Conservation (phyloP, 768 basidiomycete species). For the Mycena belliarum region DNA sequence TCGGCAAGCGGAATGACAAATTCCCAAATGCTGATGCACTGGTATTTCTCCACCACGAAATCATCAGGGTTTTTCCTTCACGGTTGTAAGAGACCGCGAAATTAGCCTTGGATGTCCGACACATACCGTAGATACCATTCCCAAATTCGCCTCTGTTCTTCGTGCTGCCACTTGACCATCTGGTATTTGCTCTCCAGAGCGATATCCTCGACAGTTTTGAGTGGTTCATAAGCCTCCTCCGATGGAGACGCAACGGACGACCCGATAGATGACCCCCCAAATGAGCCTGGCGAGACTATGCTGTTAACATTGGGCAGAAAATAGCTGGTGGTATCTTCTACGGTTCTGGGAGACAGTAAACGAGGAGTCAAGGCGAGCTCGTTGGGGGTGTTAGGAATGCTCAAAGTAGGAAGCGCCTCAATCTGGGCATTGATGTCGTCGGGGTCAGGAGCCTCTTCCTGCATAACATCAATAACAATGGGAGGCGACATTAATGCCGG, state of each 20-base stretch:
- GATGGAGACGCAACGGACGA: conserved; percentile 29
- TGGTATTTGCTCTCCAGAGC: conserved; percentile 70
- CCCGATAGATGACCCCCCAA: conserved; percentile 20
- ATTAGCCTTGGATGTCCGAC: background rate
- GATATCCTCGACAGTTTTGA: conserved; percentile 73
- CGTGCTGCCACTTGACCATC: conserved; percentile 75
- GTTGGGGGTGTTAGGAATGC: conserved; percentile 31
- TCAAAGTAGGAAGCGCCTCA: conserved; percentile 39
- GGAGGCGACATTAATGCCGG: conserved; percentile 15
- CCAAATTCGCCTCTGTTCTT: conserved; percentile 89
- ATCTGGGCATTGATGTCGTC: conserved; percentile 70
- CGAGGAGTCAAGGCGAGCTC: conserved; percentile 13
- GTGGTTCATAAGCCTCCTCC: conserved; percentile 41
- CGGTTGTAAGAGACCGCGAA: background rate
- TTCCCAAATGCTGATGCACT: conserved; percentile 80
- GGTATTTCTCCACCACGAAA: conserved; percentile 91
- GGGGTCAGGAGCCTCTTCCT: conserved; percentile 24
- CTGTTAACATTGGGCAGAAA: conserved; percentile 37
- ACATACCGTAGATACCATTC: conserved; percentile 80
- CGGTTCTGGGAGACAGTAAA: conserved; percentile 25
- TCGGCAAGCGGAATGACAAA: conserved; percentile 77
- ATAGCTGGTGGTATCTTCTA: conserved; percentile 40
- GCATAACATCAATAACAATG: conserved; percentile 4
- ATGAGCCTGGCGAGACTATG: conserved; percentile 31
- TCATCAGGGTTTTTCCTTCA: conserved; percentile 73